These are phyloP conservation scores for Pseudoneurospora amorphoporcata DNA, from an alignment of 495 filamentous ascomycete genomes.

Conservation along the genomic window DNA sequence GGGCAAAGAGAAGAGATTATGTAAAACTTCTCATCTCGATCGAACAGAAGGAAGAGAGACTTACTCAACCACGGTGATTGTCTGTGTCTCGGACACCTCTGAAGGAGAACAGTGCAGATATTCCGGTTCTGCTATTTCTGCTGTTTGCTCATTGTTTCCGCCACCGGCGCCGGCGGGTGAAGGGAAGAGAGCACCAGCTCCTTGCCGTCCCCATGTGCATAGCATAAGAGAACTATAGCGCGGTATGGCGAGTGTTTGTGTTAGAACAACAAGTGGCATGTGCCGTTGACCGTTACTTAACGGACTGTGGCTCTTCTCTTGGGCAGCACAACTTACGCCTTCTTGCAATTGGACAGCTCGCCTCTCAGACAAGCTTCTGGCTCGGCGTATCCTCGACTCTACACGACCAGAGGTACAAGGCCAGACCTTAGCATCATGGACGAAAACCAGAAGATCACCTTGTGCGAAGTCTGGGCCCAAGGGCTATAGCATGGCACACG, in stretches of 20 bases:
- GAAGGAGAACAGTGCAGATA: conserved; percentile 35
- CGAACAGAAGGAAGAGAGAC: conserved; percentile 20
- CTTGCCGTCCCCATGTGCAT: conserved; percentile 60
- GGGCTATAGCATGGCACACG: neutral
- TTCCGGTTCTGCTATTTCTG: conserved; percentile 1
- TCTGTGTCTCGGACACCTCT: conserved; percentile 24
- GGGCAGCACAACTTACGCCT: conserved; percentile 17
- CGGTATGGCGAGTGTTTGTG: neutral
- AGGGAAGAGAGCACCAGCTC: conserved; percentile 41
- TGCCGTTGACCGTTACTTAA: neutral
- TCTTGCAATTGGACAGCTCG: conserved; percentile 14
- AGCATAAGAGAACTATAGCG: conserved; percentile 41
- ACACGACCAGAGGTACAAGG: neutral
- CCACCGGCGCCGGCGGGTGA: conserved; percentile 10
- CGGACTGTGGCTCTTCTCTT: neutral
- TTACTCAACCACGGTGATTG: conserved; percentile 51
- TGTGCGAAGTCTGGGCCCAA: neutral
- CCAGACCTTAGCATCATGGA: neutral
- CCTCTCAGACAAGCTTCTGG: conserved; percentile 26
- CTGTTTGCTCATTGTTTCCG: neutral
- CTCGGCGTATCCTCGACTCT: conserved; percentile 24
- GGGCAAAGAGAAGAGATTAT: neutral
- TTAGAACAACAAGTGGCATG: neutral
- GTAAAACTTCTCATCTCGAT: neutral
- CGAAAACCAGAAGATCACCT: neutral